Evolutionary conservation across 108 stramenopile species (phyloP).

Genomic region (Fistulifera pelliculosa): DNA sequence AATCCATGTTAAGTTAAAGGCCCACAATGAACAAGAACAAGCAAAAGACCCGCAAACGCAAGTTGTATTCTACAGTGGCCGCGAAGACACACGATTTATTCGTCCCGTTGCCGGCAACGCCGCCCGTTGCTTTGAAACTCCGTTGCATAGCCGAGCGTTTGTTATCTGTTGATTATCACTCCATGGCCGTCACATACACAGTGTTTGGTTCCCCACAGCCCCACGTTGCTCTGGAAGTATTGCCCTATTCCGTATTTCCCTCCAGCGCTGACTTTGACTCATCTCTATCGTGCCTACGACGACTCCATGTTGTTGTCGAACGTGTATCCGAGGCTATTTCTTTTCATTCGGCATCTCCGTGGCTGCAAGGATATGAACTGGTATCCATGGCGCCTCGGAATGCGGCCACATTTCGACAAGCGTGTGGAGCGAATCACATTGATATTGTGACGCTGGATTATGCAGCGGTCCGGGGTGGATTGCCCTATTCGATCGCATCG

Average conservation of each 20-base stretch:
- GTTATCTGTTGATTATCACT: conserved; percentile 29
- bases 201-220: conserved; percentile 43
- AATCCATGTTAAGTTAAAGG: no score
- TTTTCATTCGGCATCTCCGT: no score
- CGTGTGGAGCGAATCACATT: conserved; percentile 44
- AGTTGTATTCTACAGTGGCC: no score
- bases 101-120: no score
- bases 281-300: conserved; percentile 11
- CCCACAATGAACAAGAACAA: no score
- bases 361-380: conserved; percentile 35
- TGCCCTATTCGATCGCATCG: conserved; percentile 50
- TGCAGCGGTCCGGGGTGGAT: conserved; percentile 27
- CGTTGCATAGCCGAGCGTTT: conserved; percentile 10
- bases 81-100: no score
- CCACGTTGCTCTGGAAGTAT: conserved; percentile 22
- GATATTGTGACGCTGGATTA: conserved; percentile 51
- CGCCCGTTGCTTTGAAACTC: no score
- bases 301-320: conserved; percentile 63
- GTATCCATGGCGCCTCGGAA: conserved; percentile 60
- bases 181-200: conserved; percentile 52
- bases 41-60: no score
- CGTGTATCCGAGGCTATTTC: conserved; percentile 37
- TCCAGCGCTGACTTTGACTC: no score
- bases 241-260: conserved; percentile 33
- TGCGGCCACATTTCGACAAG: conserved; percentile 49